Base-by-base conservation (phyloP, 768 basidiomycete species). In the Pleurotus pulmonarius region DNA sequence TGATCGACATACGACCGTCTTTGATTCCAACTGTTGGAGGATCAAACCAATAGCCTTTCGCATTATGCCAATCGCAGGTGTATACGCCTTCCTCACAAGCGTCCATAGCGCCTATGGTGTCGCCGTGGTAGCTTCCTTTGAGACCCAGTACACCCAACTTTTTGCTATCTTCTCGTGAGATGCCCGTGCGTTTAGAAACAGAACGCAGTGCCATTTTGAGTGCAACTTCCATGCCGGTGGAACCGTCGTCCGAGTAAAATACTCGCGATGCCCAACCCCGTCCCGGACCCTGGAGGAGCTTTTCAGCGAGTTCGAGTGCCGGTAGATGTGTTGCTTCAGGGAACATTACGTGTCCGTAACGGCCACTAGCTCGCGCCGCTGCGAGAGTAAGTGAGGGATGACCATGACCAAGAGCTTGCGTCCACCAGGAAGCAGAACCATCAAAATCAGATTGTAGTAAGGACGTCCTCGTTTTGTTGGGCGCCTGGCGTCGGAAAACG, bases 361-460 rank as follows among this genome's bases (percentile, higher is more conserved):
- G 81, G 6, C 96, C 96, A 15, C 93, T 88, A 5, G 94, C 94
- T 34, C 81, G 78, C 1, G 95, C 94, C 0, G 93, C 95, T 7
- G 95, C 93, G 43, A 95, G 76, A 0, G 91, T 86, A 12, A 97
- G 78, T 0, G 83, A 72, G 0, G 90, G 82, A 61, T 88, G 73
- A 0, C 83, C 87, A 63, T 98, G 96, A 0, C 95, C 96, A 40
- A 97, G 71, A 0, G 88, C 82, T 70, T 98, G 96, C 0, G 94
- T 98, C 94, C 96, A 98, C 96, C 96, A 98, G 9, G 94, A 96
- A 0, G 95, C 96, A 0, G 95, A 97, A 3, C 91, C 88, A 64
- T 98, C 95, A 61, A 94, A 83, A 61, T 91, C 84, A 4, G 84
- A 79, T 51, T 76, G 80, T 61, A 79, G 72, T 54, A 74, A 77